A percentile compares a stretch with the other conserved stretches of the same genome.
phyloP scores from a whole-genome alignment of 2,329 filamentous ascomycete species.

The Calonectria fujianensis region DNA sequence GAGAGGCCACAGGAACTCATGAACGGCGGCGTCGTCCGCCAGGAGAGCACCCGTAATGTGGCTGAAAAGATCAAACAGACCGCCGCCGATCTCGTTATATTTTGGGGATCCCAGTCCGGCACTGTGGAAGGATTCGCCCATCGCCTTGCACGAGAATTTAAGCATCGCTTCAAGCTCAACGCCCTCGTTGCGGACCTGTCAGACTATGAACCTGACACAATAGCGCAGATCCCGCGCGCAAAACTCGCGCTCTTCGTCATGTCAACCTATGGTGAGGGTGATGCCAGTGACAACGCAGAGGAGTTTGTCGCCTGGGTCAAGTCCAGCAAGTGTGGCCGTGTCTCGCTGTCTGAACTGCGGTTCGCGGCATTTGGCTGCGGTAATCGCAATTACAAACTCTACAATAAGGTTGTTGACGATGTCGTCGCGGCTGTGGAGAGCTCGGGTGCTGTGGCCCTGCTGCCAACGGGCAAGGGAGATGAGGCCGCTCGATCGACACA shows the following conservation, averaged over 20 bases:
- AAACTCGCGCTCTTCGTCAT: slow-evolving; percentile 24
- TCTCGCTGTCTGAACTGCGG: not conserved
- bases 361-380: slow-evolving; percentile 33
- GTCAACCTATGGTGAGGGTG: slow-evolving; percentile 34
- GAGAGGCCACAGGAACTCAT: slow-evolving; percentile 17
- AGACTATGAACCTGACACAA: slow-evolving; percentile 23
- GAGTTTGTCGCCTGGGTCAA: slow-evolving; percentile 27
- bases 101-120: slow-evolving; percentile 5
- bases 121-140: slow-evolving; percentile 30
- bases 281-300: slow-evolving; percentile 33
- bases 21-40: not conserved
- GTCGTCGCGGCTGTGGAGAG: not conserved
- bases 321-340: not conserved
- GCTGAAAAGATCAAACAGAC: slow-evolving; percentile 4
- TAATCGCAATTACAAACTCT: slow-evolving; percentile 33
- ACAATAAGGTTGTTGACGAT: slow-evolving; percentile 27
- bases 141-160: slow-evolving; percentile 21
- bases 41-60: slow-evolving; percentile 16
- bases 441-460: slow-evolving; percentile 18
- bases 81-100: slow-evolving; percentile 23
- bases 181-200: slow-evolving; percentile 24
- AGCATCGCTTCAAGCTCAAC: slow-evolving; percentile 30
- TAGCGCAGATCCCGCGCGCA: not conserved
- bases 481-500: slow-evolving; percentile 32
- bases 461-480: slow-evolving; percentile 25